phyloP scores from a whole-genome alignment of 139 green algal genomes.

The Coccomyxa sp. region DNA sequence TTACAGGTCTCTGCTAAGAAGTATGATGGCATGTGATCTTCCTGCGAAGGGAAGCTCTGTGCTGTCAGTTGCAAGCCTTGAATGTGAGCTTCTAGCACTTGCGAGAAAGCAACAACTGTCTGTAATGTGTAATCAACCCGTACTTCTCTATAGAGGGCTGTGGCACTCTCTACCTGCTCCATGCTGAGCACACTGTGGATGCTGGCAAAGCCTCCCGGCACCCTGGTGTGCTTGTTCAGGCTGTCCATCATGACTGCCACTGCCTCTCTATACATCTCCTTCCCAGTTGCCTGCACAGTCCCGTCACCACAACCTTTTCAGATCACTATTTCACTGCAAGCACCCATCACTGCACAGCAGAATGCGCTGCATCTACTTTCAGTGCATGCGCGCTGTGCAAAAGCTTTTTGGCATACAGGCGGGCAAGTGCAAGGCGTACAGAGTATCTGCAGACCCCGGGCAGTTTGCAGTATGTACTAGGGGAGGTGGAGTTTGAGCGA shows the following conservation, averaged over 20 bases:
- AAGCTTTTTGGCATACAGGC: not conserved
- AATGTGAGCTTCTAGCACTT: too few species aligned
- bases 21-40: constrained; percentile 17
- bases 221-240: constrained; percentile 1
- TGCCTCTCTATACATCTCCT: not conserved
- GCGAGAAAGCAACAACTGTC: too few species aligned
- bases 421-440: not conserved
- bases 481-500: too few species aligned
- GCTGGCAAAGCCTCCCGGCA: constrained; percentile 14
- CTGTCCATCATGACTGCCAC: constrained; percentile 5
- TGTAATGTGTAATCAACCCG: too few species aligned
- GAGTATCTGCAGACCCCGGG: not conserved
- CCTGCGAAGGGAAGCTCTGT: too few species aligned
- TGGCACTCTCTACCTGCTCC: too few species aligned
- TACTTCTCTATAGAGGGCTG: too few species aligned
- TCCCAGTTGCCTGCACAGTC: constrained; percentile 10
- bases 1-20: constrained; percentile 21
- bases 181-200: constrained; percentile 12
- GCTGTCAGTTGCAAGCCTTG: too few species aligned
- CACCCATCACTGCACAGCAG: not conserved
- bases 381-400: not conserved
- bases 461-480: not conserved
- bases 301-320: not conserved
- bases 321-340: not conserved
- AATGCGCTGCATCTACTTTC: not conserved